Conservation (phyloP, 306 rosid species). For the Cyclanthera cordifolia region DNA sequence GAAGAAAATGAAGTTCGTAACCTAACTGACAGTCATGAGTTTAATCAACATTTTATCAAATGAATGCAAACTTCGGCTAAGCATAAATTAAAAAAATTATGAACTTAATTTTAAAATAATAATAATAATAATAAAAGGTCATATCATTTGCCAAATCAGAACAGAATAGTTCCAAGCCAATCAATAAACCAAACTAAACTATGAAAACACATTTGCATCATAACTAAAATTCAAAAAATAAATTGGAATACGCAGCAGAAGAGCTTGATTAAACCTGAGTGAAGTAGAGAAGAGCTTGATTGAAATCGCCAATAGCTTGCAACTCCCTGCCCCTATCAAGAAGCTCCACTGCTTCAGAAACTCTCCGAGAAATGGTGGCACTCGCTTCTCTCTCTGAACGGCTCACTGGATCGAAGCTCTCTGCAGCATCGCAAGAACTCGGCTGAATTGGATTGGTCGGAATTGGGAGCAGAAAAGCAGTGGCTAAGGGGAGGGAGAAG, state of each 20-base stretch:
- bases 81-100: too few relatives aligned
- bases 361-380: conserved; percentile 32
- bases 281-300: conserved; percentile 48
- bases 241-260: too few relatives aligned
- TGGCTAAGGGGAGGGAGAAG: conserved; percentile 37
- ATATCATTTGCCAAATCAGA: neutral
- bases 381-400: conserved; percentile 44
- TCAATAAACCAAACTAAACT: neutral
- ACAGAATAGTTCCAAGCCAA: neutral
- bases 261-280: conserved; percentile 47
- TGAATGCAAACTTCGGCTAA: too few relatives aligned
- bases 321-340: conserved; percentile 65
- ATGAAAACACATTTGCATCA: neutral
- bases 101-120: too few relatives aligned
- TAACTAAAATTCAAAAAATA: neutral
- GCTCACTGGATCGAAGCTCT: conserved; percentile 42
- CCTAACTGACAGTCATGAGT: too few relatives aligned
- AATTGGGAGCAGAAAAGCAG: conserved; percentile 30
- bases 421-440: conserved; percentile 17
- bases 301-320: conserved; percentile 57
- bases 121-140: too few relatives aligned
- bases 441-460: neutral
- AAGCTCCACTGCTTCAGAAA: conserved; percentile 47
- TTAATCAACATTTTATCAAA: too few relatives aligned
- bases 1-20: too few relatives aligned